These are phyloP conservation scores for Colletotrichum cordylinicola DNA, from an alignment of 2,329 filamentous ascomycete genomes.

Conservation along the genomic window DNA sequence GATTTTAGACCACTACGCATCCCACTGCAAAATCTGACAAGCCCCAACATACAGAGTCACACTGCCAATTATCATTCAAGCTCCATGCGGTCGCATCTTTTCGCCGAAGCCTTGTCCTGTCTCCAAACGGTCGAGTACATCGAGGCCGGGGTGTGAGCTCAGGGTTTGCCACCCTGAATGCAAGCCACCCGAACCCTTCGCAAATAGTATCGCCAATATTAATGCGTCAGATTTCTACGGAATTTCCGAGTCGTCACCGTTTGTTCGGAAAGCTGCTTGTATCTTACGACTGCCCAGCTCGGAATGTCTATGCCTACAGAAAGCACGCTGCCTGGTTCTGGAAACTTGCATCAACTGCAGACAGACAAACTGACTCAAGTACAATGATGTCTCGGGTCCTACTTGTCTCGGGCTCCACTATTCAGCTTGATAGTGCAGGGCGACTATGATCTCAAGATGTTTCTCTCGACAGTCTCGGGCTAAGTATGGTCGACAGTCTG, in stretches of 20 bases:
- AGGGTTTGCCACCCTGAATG: not conserved
- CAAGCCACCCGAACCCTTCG: not conserved
- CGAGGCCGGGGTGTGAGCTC: not conserved
- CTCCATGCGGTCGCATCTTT: not conserved
- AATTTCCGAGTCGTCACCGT: not conserved
- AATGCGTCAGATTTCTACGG: not conserved
- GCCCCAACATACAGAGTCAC: not conserved
- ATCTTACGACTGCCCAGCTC: not conserved
- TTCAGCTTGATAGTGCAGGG: not conserved
- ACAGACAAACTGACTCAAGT: not conserved
- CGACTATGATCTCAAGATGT: not conserved
- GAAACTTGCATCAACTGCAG: not conserved
- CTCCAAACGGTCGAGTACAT: not conserved
- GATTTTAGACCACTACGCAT: not conserved
- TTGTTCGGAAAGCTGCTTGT: not conserved
- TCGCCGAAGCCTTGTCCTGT: not conserved
- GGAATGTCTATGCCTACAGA: not conserved
- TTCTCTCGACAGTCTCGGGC: not conserved
- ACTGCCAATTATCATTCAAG: not conserved
- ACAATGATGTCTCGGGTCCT: not conserved
- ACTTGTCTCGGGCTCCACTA: not conserved
- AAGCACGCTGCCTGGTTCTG: not conserved
- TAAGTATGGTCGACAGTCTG: not conserved
- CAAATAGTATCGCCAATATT: accelerated
- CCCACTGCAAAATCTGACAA: accelerated